Percentiles rank a stretch among this genome's conserved stretches.
phyloP scores from a whole-genome alignment of 192 early-diverging fungal species.

The Funneliformis geosporum region DNA sequence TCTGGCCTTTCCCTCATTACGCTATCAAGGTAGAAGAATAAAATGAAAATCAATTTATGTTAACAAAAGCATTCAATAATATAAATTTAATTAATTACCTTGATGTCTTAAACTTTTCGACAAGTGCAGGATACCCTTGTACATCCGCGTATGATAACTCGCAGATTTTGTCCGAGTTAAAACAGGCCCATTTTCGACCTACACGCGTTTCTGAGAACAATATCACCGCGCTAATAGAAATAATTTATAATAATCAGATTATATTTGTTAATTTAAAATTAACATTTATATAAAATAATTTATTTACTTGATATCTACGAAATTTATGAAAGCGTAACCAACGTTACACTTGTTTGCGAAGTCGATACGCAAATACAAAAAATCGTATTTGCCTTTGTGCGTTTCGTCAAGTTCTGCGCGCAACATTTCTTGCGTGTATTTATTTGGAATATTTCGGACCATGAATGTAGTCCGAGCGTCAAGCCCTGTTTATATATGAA shows the following conservation, averaged over 20 bases:
- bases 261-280: not conserved
- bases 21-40: slow-evolving; percentile 38
- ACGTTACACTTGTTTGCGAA: slow-evolving; percentile 90
- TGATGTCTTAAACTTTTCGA: slow-evolving; percentile 82
- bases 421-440: slow-evolving; percentile 83
- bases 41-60: not conserved
- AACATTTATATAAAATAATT: not conserved
- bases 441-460: slow-evolving; percentile 89
- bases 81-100: slow-evolving; percentile 43
- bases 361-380: slow-evolving; percentile 85
- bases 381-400: slow-evolving; percentile 69
- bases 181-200: slow-evolving; percentile 76
- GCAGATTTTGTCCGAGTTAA: slow-evolving; percentile 81
- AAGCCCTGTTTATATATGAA: slow-evolving; percentile 39
- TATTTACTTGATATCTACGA: slow-evolving; percentile 59
- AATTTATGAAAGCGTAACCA: slow-evolving; percentile 78
- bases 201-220: slow-evolving; percentile 66
- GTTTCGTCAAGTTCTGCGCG: slow-evolving; percentile 70
- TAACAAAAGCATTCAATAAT: not conserved
- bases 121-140: slow-evolving; percentile 68
- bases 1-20: slow-evolving; percentile 77
- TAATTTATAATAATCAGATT: not conserved
- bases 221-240: slow-evolving; percentile 52
- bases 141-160: slow-evolving; percentile 78
- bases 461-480: slow-evolving; percentile 81